Evolutionary conservation across 2,329 filamentous ascomycete genomes (phyloP).

Genomic region (Colletotrichum higginsianum): DNA sequence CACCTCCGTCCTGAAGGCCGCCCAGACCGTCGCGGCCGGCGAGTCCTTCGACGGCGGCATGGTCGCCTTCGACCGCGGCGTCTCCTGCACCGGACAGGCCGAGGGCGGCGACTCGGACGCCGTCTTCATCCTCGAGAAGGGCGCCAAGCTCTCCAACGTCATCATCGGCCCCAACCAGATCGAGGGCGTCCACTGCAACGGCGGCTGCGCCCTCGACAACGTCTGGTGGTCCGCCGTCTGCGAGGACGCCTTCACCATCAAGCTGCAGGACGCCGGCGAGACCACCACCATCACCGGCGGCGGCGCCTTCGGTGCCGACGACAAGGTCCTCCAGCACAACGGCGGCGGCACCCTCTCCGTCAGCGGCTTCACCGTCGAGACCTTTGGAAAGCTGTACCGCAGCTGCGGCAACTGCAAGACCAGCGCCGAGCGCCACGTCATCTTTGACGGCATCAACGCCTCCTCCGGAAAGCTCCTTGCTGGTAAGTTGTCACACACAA

Average conservation of each 20-base stretch:
- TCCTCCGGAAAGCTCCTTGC: slow-evolving; percentile 41
- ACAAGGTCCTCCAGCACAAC: slow-evolving; percentile 44
- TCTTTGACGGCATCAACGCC: slow-evolving; percentile 40
- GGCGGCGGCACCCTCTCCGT: slow-evolving; percentile 40
- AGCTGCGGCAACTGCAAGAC: slow-evolving; percentile 42
- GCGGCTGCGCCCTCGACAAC: slow-evolving; percentile 57
- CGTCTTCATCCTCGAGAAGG: slow-evolving; percentile 58
- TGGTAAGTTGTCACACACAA: slow-evolving; percentile 16
- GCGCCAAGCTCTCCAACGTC: slow-evolving; percentile 61
- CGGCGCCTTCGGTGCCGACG: slow-evolving; percentile 32
- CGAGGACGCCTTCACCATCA: slow-evolving; percentile 53
- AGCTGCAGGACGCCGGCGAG: slow-evolving; percentile 47
- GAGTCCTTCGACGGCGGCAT: slow-evolving; percentile 50
- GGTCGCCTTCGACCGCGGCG: slow-evolving; percentile 55
- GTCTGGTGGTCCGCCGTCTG: slow-evolving; percentile 58
- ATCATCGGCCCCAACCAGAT: slow-evolving; percentile 61
- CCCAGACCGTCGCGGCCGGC: slow-evolving; percentile 49
- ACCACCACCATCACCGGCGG: slow-evolving; percentile 38
- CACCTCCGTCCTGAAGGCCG: slow-evolving; percentile 44
- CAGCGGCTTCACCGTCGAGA: slow-evolving; percentile 36
- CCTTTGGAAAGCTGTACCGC: slow-evolving; percentile 43
- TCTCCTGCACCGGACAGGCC: slow-evolving; percentile 57
- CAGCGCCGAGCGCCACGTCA: slow-evolving; percentile 39
- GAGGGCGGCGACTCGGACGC: slow-evolving; percentile 61
- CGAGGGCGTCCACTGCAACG: slow-evolving; percentile 63